A percentile compares a stretch with the other conserved stretches of the same genome.
phyloP scores from a whole-genome alignment of 345 rosid species.

The Carallia brachiata region DNA sequence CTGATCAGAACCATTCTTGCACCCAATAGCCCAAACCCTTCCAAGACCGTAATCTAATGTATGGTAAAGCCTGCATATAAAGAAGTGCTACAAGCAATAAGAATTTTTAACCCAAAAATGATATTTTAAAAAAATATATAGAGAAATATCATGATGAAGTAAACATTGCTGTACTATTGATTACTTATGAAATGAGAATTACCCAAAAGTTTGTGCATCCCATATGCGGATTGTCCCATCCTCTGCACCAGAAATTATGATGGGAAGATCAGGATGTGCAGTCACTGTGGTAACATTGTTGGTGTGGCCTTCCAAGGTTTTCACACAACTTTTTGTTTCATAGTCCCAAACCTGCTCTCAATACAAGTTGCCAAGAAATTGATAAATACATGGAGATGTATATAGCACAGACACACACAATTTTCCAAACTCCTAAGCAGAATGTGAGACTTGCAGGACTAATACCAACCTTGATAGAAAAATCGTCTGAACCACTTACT shows the following conservation, averaged over 20 bases:
- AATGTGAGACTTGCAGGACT: background rate
- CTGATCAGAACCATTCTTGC: slow-evolving; percentile 14
- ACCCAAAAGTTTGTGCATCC: slow-evolving; percentile 24
- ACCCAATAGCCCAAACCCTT: slow-evolving; percentile 34
- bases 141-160: background rate
- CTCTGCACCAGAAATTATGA: slow-evolving; percentile 28
- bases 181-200: background rate
- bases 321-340: slow-evolving; percentile 21
- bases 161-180: background rate
- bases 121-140: no score
- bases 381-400: background rate
- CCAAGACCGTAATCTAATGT: slow-evolving; percentile 19
- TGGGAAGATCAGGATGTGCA: slow-evolving; percentile 24
- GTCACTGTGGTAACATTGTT: slow-evolving; percentile 23
- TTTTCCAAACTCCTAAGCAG: background rate
- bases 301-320: slow-evolving; percentile 30
- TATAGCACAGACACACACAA: background rate
- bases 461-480: slow-evolving; percentile 28
- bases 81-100: background rate
- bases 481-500: slow-evolving; percentile 39
- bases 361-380: slow-evolving; percentile 1
- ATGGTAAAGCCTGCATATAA: slow-evolving; percentile 17
- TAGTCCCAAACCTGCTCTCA: slow-evolving; percentile 28
- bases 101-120: background rate
- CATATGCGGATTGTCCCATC: slow-evolving; percentile 30